These are phyloP conservation scores for Camelina laxa DNA, from an alignment of 345 rosid genomes.

Conservation along the genomic window DNA sequence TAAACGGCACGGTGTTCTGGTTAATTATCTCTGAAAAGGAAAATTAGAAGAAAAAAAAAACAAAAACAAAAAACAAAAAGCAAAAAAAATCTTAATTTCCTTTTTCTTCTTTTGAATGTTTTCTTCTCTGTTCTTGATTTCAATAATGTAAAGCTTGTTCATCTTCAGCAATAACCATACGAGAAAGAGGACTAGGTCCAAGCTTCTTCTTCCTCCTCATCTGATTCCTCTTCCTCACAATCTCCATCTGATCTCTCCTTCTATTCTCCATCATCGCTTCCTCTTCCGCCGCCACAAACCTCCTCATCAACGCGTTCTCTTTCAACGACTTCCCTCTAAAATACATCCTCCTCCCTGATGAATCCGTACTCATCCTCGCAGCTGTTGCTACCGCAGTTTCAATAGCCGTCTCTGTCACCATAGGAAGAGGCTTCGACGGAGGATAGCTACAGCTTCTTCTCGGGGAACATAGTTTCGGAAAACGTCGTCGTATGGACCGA, in stretches of 20 bases:
- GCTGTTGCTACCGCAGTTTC: background rate
- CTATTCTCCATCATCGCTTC: slow-evolving; percentile 87
- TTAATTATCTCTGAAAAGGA: background rate
- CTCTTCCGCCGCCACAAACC: slow-evolving; percentile 87
- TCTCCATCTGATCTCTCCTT: slow-evolving; percentile 85
- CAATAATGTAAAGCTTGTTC: slow-evolving; percentile 28
- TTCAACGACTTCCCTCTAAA: slow-evolving; percentile 90
- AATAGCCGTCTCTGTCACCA: slow-evolving; percentile 24
- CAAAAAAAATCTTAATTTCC: background rate
- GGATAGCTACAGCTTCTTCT: slow-evolving; percentile 92
- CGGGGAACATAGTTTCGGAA: slow-evolving; percentile 79
- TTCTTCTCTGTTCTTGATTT: background rate
- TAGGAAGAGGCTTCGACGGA: slow-evolving; percentile 57
- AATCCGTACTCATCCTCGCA: slow-evolving; percentile 54
- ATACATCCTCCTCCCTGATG: slow-evolving; percentile 63
- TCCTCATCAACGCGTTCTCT: slow-evolving; percentile 87
- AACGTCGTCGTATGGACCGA: slow-evolving; percentile 86
- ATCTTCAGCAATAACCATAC: slow-evolving; percentile 70
- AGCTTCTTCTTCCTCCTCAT: slow-evolving; percentile 73
- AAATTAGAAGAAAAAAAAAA: background rate
- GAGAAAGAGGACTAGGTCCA: slow-evolving; percentile 89
- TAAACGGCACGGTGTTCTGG: background rate
- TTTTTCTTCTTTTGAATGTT: background rate
- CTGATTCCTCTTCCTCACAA: slow-evolving; percentile 64
- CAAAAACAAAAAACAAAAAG: background rate